phyloP scores from a whole-genome alignment of 2,329 filamentous ascomycete genomes.

The Conoideocrella luteorostrata region DNA sequence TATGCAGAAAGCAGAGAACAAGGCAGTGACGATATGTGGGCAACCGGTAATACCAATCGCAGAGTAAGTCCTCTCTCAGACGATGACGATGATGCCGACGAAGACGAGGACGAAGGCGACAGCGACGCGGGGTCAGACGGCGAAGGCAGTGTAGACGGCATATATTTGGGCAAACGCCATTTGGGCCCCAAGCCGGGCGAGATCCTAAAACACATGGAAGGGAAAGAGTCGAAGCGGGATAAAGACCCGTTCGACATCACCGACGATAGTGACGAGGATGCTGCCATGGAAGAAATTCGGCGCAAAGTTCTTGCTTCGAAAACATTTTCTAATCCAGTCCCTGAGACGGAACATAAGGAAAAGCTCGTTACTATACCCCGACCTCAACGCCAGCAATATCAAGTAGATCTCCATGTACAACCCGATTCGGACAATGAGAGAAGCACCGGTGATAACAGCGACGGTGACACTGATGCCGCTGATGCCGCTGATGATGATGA shows the following conservation, averaged over 20 bases:
- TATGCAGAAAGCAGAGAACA: conserved; percentile 73
- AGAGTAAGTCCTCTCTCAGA: conserved; percentile 48
- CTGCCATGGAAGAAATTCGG: conserved; percentile 85
- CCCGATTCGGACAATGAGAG: conserved; percentile 57
- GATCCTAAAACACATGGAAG: conserved; percentile 12
- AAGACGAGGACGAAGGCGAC: conserved; percentile 40
- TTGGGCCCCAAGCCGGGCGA: conserved; percentile 11
- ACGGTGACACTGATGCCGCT: conserved; percentile 53
- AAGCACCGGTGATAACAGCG: conserved; percentile 60
- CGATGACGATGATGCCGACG: conserved; percentile 46
- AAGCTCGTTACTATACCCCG: conserved; percentile 57
- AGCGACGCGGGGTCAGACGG: conserved; percentile 31
- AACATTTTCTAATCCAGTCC: conserved; percentile 56
- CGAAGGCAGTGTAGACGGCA: conserved; percentile 46
- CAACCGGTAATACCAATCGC: conserved; percentile 81
- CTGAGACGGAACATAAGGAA: conserved; percentile 49
- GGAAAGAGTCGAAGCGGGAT: conserved; percentile 30
- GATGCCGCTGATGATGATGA: conserved; percentile 61
- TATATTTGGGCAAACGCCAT: conserved; percentile 53
- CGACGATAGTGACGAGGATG: conserved; percentile 64
- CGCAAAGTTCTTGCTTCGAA: conserved; percentile 87
- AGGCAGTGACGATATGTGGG: conserved; percentile 74
- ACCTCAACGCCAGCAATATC: conserved; percentile 38
- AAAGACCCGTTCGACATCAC: conserved; percentile 70
- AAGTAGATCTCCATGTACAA: conserved; percentile 50